Conservation (phyloP, 768 basidiomycete species). For the Suillus variegatus region DNA sequence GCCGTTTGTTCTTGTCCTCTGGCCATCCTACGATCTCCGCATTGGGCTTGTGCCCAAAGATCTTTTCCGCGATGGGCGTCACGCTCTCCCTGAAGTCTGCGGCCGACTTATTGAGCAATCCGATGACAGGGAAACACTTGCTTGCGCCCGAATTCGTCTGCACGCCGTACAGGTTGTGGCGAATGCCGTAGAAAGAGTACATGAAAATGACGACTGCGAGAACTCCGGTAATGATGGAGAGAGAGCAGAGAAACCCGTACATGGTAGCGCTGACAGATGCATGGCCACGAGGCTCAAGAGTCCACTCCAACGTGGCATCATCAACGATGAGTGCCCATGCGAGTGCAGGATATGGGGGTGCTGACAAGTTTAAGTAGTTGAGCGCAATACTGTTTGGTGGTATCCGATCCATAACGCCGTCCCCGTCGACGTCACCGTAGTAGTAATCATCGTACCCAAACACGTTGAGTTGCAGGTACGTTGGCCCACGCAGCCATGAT, state of each 20-base stretch:
- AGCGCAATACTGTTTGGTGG: slow-evolving; percentile 85
- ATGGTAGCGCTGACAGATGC: slow-evolving; percentile 81
- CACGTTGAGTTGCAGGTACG: slow-evolving; percentile 87
- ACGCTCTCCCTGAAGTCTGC: slow-evolving; percentile 66
- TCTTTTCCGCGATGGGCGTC: slow-evolving; percentile 66
- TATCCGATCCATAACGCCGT: slow-evolving; percentile 86
- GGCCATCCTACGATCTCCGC: slow-evolving; percentile 95
- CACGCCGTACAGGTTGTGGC: slow-evolving; percentile 89
- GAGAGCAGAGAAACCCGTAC: slow-evolving; percentile 78
- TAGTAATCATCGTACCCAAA: slow-evolving; percentile 91
- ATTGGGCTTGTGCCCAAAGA: slow-evolving; percentile 58
- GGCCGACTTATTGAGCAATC: slow-evolving; percentile 63
- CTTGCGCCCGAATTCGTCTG: slow-evolving; percentile 65
- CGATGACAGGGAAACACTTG: slow-evolving; percentile 89
- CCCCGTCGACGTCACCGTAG: slow-evolving; percentile 87
- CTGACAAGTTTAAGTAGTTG: slow-evolving; percentile 90
- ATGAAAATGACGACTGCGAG: slow-evolving; percentile 87
- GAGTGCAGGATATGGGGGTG: slow-evolving; percentile 84
- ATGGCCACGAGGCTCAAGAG: slow-evolving; percentile 79
- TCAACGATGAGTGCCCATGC: slow-evolving; percentile 85
- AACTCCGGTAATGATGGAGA: slow-evolving; percentile 84
- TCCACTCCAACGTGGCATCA: slow-evolving; percentile 77
- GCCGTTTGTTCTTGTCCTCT: slow-evolving; percentile 86
- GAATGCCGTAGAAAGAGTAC: slow-evolving; percentile 97
- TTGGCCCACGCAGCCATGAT: slow-evolving; percentile 92